These are phyloP conservation scores for Skeletonema costatum DNA, from an alignment of 108 stramenopile genomes.

Conservation along the genomic window DNA sequence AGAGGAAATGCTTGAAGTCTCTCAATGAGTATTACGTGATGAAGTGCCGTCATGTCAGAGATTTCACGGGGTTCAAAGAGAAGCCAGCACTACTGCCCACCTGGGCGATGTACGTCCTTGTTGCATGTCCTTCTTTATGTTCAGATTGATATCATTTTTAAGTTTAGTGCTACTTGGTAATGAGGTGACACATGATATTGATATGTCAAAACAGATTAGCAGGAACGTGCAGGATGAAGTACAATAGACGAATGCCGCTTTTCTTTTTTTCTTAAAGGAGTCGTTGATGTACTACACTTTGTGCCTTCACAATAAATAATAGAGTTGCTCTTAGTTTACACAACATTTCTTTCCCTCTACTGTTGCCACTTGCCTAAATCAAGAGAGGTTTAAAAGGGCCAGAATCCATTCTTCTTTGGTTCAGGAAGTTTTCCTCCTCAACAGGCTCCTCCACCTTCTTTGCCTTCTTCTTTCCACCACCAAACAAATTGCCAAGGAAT, in stretches of 20 bases:
- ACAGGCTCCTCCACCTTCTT: not conserved
- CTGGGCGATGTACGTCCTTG: not conserved
- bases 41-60: constrained; percentile 11
- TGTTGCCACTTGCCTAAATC: too few relatives aligned
- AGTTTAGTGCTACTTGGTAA: constrained; percentile 2
- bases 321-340: too few relatives aligned
- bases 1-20: constrained; percentile 14
- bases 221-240: not conserved
- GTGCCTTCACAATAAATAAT: too few relatives aligned
- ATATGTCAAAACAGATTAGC: not conserved
- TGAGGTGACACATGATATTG: not conserved
- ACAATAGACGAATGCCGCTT: not conserved
- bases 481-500: constrained; percentile 46
- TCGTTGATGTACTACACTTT: too few relatives aligned
- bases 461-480: constrained; percentile 44
- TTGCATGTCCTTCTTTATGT: constrained; percentile 4
- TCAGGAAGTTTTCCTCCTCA: not conserved
- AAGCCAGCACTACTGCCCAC: not conserved
- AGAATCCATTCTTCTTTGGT: constrained; percentile 1
- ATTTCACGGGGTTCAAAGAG: not conserved
- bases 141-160: constrained; percentile 7
- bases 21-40: constrained; percentile 23
- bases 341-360: too few relatives aligned
- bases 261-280: not conserved
- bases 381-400: not conserved